Conservation (phyloP, 2,329 filamentous ascomycete genomes). For the Paraphaeosphaeria sporulosa region DNA sequence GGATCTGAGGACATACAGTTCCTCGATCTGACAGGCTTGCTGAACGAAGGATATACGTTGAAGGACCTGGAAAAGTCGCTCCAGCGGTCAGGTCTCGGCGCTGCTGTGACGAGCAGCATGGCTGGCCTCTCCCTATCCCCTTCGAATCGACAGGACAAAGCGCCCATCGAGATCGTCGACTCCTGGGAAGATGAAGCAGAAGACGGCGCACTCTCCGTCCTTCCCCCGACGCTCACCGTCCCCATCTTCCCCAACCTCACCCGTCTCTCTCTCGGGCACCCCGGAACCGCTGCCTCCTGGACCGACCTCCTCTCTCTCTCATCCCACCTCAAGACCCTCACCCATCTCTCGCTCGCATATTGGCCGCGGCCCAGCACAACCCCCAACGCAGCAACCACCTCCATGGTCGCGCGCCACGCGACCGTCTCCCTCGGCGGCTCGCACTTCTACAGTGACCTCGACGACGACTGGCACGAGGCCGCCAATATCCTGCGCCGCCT, state of each 20-base stretch:
- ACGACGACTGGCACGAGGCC: conserved; percentile 65
- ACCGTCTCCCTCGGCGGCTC: conserved; percentile 59
- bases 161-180: conserved; percentile 42
- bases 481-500: conserved; percentile 64
- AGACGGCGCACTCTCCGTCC: conserved; percentile 6
- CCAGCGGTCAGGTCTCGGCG: conserved; percentile 23
- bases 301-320: conserved; percentile 61
- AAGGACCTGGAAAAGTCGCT: conserved; percentile 58
- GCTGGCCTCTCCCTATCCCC: conserved; percentile 22
- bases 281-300: conserved; percentile 60
- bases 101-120: conserved; percentile 22
- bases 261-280: conserved; percentile 65
- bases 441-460: conserved; percentile 60
- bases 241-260: conserved; percentile 61
- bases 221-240: conserved; percentile 28
- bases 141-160: conserved; percentile 24
- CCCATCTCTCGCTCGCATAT: conserved; percentile 68
- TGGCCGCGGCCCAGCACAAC: conserved; percentile 68
- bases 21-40: conserved; percentile 61
- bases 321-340: conserved; percentile 62
- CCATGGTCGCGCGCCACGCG: conserved; percentile 52
- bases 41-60: conserved; percentile 59
- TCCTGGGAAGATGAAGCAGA: conserved; percentile 57
- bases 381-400: conserved; percentile 58
- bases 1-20: conserved; percentile 56